Evolutionary conservation across 2,329 filamentous ascomycete species (phyloP).

Genomic region (Hymenoscyphus fructigenus): DNA sequence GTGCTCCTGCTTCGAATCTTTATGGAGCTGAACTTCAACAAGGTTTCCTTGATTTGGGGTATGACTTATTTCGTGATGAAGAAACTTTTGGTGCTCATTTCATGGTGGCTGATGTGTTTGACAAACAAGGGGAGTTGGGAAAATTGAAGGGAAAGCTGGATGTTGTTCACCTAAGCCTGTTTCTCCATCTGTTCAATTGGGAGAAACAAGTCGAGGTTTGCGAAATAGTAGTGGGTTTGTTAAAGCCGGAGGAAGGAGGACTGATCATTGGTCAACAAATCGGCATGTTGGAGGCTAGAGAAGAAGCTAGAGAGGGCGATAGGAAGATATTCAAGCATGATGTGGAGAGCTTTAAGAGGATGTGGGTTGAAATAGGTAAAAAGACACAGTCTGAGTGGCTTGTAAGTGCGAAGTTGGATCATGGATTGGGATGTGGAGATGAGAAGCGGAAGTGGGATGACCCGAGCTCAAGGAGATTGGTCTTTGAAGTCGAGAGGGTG

Average conservation of each 20-base stretch:
- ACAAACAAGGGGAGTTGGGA: slow-evolving; percentile 31
- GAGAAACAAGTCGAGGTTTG: slow-evolving; percentile 35
- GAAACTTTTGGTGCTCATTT: slow-evolving; percentile 35
- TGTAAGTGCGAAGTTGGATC: slow-evolving; percentile 28
- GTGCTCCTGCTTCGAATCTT: slow-evolving; percentile 34
- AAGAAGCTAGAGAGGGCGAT: not conserved
- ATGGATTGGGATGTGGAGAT: slow-evolving; percentile 28
- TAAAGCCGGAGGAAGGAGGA: slow-evolving; percentile 20
- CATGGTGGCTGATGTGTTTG: slow-evolving; percentile 38
- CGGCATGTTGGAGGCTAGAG: slow-evolving; percentile 14
- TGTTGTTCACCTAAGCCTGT: slow-evolving; percentile 42
- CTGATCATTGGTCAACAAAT: slow-evolving; percentile 20
- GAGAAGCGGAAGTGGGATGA: slow-evolving; percentile 31
- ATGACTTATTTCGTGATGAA: slow-evolving; percentile 40
- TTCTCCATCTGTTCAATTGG: slow-evolving; percentile 46
- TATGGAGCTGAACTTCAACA: slow-evolving; percentile 37
- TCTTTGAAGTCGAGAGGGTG: slow-evolving; percentile 16
- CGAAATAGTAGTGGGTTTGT: slow-evolving; percentile 19
- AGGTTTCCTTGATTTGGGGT: slow-evolving; percentile 40
- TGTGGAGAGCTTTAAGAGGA: slow-evolving; percentile 22
- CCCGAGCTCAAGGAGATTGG: slow-evolving; percentile 19
- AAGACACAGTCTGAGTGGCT: slow-evolving; percentile 30
- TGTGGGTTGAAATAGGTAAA: slow-evolving; percentile 26
- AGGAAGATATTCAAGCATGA: slow-evolving; percentile 22
- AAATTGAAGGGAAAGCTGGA: slow-evolving; percentile 41